Conservation (phyloP, 2,329 filamentous ascomycete species). For the Cladosporium sp. region DNA sequence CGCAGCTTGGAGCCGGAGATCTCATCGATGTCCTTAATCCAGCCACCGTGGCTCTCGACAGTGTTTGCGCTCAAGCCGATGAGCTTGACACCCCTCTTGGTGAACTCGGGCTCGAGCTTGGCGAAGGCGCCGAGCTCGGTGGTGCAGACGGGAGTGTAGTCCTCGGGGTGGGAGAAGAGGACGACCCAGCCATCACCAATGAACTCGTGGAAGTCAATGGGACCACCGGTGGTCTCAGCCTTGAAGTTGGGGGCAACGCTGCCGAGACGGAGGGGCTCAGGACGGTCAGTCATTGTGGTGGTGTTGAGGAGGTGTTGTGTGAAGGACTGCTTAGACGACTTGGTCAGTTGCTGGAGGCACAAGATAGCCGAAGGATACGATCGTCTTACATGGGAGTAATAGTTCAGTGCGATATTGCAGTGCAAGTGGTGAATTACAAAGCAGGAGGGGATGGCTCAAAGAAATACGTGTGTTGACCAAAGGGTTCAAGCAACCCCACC, state of each 20-base stretch:
- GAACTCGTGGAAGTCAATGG: conserved; percentile 68
- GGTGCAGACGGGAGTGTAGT: conserved; percentile 59
- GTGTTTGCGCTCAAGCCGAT: conserved; percentile 54
- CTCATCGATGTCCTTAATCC: conserved; percentile 53
- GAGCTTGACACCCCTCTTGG: conserved; percentile 58
- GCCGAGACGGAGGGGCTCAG: conserved; percentile 57
- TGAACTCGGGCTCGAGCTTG: conserved; percentile 61
- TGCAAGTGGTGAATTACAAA: neutral
- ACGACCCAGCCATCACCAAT: conserved; percentile 67
- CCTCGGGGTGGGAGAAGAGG: conserved; percentile 66
- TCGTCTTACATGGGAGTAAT: neutral
- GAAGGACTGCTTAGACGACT: neutral
- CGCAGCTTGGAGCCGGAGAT: conserved; percentile 44
- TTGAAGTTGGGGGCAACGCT: conserved; percentile 66
- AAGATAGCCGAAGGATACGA: neutral
- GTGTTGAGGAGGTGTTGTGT: neutral
- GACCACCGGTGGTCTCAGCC: conserved; percentile 62
- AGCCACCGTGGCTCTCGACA: conserved; percentile 47
- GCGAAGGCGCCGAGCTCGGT: conserved; percentile 62
- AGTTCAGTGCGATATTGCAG: neutral
- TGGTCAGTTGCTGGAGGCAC: neutral
- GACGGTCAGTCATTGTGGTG: conserved; percentile 20
- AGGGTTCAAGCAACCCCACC: conserved; percentile 9
- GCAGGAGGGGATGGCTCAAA: conserved; percentile 6
- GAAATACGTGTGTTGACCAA: conserved; percentile 10